phyloP scores from a whole-genome alignment of 371 early-diverging fungal species.

The Mortierella sp. region DNA sequence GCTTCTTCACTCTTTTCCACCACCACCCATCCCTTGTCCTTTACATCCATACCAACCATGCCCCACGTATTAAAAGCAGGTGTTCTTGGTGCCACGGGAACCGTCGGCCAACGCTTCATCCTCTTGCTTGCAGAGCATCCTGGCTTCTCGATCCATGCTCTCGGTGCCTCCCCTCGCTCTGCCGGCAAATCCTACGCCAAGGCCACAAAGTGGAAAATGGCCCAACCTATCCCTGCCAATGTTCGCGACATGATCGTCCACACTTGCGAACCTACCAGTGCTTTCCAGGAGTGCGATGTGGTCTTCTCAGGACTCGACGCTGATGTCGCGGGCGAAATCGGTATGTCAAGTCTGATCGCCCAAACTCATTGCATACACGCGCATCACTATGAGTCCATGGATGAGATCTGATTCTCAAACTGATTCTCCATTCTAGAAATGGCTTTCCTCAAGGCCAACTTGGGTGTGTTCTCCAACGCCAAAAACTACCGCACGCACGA shows the following conservation, averaged over 20 bases:
- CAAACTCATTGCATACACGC: too few relatives aligned
- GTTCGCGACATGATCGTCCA: constrained; percentile 72
- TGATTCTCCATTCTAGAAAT: constrained; percentile 62
- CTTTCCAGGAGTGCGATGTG: constrained; percentile 85
- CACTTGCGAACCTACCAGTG: constrained; percentile 77
- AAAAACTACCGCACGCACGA: constrained; percentile 94
- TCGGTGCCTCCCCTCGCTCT: constrained; percentile 94
- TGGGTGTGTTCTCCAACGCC: constrained; percentile 95
- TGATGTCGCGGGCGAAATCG: constrained; percentile 92
- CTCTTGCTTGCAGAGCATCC: constrained; percentile 89
- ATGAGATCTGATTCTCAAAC: too few relatives aligned
- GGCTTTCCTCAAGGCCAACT: constrained; percentile 83
- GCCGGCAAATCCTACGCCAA: constrained; percentile 86
- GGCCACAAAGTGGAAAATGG: constrained; percentile 90
- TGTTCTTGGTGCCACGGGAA: constrained; percentile 97
- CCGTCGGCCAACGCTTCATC: constrained; percentile 98
- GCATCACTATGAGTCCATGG: neutral
- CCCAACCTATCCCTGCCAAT: constrained; percentile 75
- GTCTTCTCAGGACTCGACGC: constrained; percentile 96
- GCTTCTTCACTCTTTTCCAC: neutral
- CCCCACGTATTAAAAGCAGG: constrained; percentile 74
- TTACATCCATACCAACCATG: constrained; percentile 9
- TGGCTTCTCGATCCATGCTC: constrained; percentile 82
- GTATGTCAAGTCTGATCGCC: constrained; percentile 54
- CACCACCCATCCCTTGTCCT: neutral